Evolutionary conservation across 2,329 filamentous ascomycete genomes (phyloP).

Genomic region (Nigrospora sphaerica): DNA sequence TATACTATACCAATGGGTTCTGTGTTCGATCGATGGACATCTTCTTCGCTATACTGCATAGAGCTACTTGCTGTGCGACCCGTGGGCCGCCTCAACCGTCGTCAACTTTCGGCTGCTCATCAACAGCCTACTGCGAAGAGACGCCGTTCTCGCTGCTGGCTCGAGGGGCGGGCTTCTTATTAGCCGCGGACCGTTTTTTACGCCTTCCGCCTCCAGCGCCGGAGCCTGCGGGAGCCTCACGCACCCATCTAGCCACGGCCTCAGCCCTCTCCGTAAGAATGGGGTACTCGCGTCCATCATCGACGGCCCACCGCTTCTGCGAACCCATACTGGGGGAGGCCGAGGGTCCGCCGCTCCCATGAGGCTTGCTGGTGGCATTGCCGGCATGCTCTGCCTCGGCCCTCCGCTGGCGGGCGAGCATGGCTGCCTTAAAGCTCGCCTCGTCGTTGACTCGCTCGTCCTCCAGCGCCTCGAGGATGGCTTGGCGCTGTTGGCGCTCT

Average conservation of each 20-base stretch:
- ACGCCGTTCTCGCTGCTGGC: neutral
- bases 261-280: constrained; percentile 64
- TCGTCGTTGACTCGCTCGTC: constrained; percentile 65
- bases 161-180: neutral
- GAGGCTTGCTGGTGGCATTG: constrained; percentile 12
- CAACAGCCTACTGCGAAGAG: neutral
- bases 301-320: constrained; percentile 53
- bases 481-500: constrained; percentile 55
- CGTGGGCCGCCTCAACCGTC: too few relatives aligned
- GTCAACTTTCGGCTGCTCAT: too few relatives aligned
- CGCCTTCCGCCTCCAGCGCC: constrained; percentile 18
- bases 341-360: constrained; percentile 1
- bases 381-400: constrained; percentile 44
- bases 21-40: too few relatives aligned
- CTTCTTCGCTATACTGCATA: too few relatives aligned
- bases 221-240: constrained; percentile 40
- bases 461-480: constrained; percentile 58
- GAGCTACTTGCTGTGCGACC: too few relatives aligned
- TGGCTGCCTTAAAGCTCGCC: constrained; percentile 55
- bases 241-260: constrained; percentile 63
- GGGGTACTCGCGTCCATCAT: constrained; percentile 61
- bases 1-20: too few relatives aligned
- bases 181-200: constrained; percentile 14
- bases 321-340: constrained; percentile 13
- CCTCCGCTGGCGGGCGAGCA: constrained; percentile 52